Evolutionary conservation across 805 yeast species (phyloP).

Genomic region (Cyberlindnera mississippiensis): DNA sequence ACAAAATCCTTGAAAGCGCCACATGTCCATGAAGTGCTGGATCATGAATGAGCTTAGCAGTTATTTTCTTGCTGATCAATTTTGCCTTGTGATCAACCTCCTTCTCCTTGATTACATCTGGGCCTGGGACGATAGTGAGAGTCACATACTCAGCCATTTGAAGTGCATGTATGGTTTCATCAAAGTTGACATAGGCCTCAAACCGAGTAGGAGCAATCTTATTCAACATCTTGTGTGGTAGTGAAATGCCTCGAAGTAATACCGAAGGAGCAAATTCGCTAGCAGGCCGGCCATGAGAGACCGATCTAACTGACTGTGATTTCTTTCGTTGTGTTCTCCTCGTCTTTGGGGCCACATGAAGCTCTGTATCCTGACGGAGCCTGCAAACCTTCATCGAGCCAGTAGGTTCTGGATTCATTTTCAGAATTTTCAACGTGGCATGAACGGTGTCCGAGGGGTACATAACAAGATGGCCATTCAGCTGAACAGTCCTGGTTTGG

Average conservation of each 20-base stretch:
- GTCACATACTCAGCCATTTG: constrained; percentile 41
- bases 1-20: constrained; percentile 50
- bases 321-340: constrained; percentile 29
- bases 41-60: constrained; percentile 47
- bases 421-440: constrained; percentile 54
- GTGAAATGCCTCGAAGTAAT: constrained; percentile 49
- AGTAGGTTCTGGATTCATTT: constrained; percentile 38
- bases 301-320: constrained; percentile 22
- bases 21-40: constrained; percentile 35
- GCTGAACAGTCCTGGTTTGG: constrained; percentile 73
- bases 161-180: constrained; percentile 34
- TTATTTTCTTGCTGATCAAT: constrained; percentile 27
- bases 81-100: constrained; percentile 10
- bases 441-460: constrained; percentile 60
- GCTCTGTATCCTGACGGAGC: constrained; percentile 60
- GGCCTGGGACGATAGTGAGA: constrained; percentile 51
- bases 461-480: constrained; percentile 57
- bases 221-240: constrained; percentile 45
- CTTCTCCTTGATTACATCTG: constrained; percentile 30
- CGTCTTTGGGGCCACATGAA: constrained; percentile 71
- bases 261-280: constrained; percentile 31
- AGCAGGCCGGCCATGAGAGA: constrained; percentile 22
- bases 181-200: constrained; percentile 44
- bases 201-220: constrained; percentile 26
- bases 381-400: constrained; percentile 38